Evolutionary conservation across 1,139 yeast genomes (phyloP).

Genomic region (Kurtzmaniella quercitrusa): DNA sequence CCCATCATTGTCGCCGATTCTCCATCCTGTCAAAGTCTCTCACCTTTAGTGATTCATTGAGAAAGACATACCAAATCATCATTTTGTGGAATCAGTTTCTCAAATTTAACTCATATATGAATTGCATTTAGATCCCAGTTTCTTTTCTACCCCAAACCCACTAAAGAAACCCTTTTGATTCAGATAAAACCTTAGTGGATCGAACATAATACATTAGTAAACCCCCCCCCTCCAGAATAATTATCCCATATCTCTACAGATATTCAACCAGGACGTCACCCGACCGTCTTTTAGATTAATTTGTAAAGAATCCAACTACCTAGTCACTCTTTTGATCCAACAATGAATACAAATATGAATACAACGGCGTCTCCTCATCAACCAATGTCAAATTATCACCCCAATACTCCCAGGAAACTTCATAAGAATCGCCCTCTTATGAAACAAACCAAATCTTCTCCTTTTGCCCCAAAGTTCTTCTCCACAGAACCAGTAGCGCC

Average conservation of each 20-base stretch:
- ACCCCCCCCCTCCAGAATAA: too few relatives aligned
- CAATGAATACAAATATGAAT: neutral
- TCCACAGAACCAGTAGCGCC: neutral
- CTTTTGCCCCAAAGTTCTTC: slow-evolving; percentile 6
- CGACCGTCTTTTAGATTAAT: neutral
- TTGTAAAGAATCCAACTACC: slow-evolving; percentile 10
- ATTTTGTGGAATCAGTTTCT: neutral
- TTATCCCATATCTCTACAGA: too few relatives aligned
- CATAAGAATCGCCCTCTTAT: slow-evolving; percentile 7
- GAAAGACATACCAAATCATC: neutral
- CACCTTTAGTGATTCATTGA: neutral
- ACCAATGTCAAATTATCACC: neutral
- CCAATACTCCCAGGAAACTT: neutral
- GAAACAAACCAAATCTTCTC: slow-evolving; percentile 7
- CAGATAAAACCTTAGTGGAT: too few relatives aligned
- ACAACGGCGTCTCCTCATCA: slow-evolving; percentile 1
- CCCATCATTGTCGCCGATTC: too few relatives aligned
- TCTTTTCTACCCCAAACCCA: too few relatives aligned
- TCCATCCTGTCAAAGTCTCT: neutral
- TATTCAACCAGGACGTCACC: neutral
- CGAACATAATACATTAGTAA: too few relatives aligned
- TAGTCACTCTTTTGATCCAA: slow-evolving; percentile 12
- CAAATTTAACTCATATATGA: neutral
- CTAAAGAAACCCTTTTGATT: too few relatives aligned
- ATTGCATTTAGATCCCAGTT: neutral